Conservation (phyloP, 1,284 basidiomycete genomes). For the Puccinia sorghi region DNA sequence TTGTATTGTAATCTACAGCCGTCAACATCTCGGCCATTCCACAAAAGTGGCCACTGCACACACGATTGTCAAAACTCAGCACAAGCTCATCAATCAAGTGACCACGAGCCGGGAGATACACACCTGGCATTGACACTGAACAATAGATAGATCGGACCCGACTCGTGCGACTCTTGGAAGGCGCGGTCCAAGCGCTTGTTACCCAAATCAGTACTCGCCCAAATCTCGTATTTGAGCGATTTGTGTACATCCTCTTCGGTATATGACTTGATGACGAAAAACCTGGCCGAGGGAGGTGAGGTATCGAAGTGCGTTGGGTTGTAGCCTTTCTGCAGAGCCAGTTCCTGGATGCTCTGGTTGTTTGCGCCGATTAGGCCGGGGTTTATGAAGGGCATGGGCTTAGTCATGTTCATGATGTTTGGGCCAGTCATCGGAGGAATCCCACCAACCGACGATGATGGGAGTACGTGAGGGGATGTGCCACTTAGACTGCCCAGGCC, state of each 20-base stretch:
- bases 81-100: not conserved
- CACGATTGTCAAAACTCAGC: not conserved
- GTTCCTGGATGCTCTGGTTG: constrained; percentile 66
- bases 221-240: constrained; percentile 91
- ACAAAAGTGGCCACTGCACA: constrained; percentile 81
- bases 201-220: constrained; percentile 91
- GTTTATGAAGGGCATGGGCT: constrained; percentile 14
- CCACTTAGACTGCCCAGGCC: constrained; percentile 26
- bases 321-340: constrained; percentile 83
- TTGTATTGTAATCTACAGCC: constrained; percentile 78
- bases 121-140: constrained; percentile 91
- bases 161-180: constrained; percentile 83
- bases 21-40: constrained; percentile 96
- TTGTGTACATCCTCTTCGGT: constrained; percentile 91
- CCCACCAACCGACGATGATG: not conserved
- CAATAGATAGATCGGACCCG: constrained; percentile 81
- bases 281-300: constrained; percentile 77
- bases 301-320: constrained; percentile 84
- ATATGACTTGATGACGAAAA: constrained; percentile 95
- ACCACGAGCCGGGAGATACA: not conserved
- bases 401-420: constrained; percentile 17
- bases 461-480: not conserved
- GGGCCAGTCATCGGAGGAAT: constrained; percentile 10
- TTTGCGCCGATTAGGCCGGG: not conserved
- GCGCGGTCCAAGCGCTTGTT: constrained; percentile 94